Evolutionary conservation across 2,329 filamentous ascomycete species (phyloP).

Genomic region (Bipolaris oryzae): DNA sequence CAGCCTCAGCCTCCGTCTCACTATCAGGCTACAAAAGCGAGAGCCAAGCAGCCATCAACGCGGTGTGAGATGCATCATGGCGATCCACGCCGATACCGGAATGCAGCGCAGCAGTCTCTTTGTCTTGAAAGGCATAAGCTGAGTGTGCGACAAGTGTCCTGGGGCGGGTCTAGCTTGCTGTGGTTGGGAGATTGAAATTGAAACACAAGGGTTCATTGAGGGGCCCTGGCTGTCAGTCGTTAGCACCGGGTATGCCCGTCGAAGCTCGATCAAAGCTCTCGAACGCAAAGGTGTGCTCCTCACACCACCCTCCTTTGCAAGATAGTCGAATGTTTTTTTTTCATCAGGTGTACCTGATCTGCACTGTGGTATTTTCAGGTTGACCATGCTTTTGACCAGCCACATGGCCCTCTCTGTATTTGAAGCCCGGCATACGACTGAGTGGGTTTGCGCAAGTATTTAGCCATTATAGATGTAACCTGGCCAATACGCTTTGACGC

Average conservation of each 20-base stretch:
- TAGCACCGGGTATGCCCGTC: neutral
- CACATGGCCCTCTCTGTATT: neutral
- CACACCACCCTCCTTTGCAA: too few species aligned
- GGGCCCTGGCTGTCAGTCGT: neutral
- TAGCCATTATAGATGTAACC: neutral
- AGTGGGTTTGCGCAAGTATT: neutral
- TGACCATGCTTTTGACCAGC: neutral
- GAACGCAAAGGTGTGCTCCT: neutral
- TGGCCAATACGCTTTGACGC: neutral
- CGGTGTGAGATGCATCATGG: neutral
- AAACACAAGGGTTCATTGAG: neutral
- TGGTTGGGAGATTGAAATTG: neutral
- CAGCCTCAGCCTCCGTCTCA: conserved; percentile 7
- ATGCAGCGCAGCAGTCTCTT: conserved; percentile 6
- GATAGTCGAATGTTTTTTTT: neutral
- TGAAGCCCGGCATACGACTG: neutral
- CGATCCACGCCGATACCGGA: neutral
- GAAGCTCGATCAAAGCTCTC: neutral
- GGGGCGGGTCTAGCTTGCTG: neutral
- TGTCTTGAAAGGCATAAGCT: conserved; percentile 5
- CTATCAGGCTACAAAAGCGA: conserved; percentile 8
- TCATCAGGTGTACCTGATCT: neutral
- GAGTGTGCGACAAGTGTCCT: neutral
- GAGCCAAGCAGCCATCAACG: neutral
- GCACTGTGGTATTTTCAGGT: neutral